Evolutionary conservation across 495 filamentous ascomycete species (phyloP).

Genomic region (Astrocystis sublimbata): DNA sequence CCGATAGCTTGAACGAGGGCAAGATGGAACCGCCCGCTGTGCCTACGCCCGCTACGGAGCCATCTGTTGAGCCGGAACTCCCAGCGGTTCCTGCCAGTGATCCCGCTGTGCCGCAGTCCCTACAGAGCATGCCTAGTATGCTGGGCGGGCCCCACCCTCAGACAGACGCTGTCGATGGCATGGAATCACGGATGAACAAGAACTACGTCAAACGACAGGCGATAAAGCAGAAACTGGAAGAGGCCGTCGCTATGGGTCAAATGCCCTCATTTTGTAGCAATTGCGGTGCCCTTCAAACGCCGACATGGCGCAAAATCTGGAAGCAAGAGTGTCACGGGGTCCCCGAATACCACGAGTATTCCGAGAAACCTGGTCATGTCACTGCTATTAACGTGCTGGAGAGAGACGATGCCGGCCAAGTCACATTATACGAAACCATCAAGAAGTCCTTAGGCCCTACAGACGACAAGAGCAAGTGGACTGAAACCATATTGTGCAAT

Average conservation of each 20-base stretch:
- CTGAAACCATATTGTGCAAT: slow-evolving; percentile 80
- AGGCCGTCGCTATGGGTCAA: slow-evolving; percentile 66
- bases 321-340: slow-evolving; percentile 63
- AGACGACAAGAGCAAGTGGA: slow-evolving; percentile 65
- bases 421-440: slow-evolving; percentile 65
- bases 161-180: slow-evolving; percentile 32
- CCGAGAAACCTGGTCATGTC: slow-evolving; percentile 64
- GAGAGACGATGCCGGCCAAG: slow-evolving; percentile 57
- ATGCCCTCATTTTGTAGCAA: slow-evolving; percentile 86
- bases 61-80: slow-evolving; percentile 30
- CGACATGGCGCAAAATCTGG: slow-evolving; percentile 92
- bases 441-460: slow-evolving; percentile 67
- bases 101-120: slow-evolving; percentile 48
- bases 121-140: slow-evolving; percentile 53
- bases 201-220: slow-evolving; percentile 58
- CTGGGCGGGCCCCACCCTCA: slow-evolving; percentile 36
- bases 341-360: slow-evolving; percentile 62
- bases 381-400: slow-evolving; percentile 66
- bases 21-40: slow-evolving; percentile 21
- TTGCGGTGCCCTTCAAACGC: slow-evolving; percentile 91
- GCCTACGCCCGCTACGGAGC: slow-evolving; percentile 12
- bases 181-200: slow-evolving; percentile 43
- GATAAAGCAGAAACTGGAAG: slow-evolving; percentile 65
- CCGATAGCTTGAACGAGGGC: background rate
- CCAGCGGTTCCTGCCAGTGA: slow-evolving; percentile 59